Percentiles rank a stretch among this genome's conserved stretches.
Conservation (phyloP, 495 filamentous ascomycete species). For the Aspergillus heteromorphus region DNA sequence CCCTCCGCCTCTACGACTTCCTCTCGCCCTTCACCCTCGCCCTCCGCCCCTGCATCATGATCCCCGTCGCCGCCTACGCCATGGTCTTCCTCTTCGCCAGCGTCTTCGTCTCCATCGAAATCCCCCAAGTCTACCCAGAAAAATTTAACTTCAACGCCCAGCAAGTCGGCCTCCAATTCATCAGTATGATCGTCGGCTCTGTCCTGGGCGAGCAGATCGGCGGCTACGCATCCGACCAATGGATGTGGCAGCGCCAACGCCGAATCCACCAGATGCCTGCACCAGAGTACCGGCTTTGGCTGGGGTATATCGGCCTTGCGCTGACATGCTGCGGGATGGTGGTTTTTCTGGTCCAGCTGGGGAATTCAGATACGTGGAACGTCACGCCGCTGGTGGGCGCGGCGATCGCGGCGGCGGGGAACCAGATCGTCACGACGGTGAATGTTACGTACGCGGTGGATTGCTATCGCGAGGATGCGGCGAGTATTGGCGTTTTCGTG, state of each 20-base stretch:
- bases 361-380: conserved; percentile 36
- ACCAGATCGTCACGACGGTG: conserved; percentile 52
- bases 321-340: conserved; percentile 45
- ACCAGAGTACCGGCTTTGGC: conserved; percentile 47
- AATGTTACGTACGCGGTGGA: conserved; percentile 51
- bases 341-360: conserved; percentile 42
- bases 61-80: conserved; percentile 46
- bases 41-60: conserved; percentile 33
- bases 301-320: conserved; percentile 46
- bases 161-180: conserved; percentile 49
- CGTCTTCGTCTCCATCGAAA: conserved; percentile 46
- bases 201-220: conserved; percentile 52
- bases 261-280: conserved; percentile 24
- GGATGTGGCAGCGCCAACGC: conserved; percentile 34
- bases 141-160: conserved; percentile 49
- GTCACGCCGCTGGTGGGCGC: conserved; percentile 47
- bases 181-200: conserved; percentile 48
- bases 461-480: conserved; percentile 42
- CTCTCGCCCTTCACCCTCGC: conserved; percentile 40
- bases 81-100: conserved; percentile 48
- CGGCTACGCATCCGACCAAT: conserved; percentile 42
- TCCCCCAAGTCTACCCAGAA: conserved; percentile 44
- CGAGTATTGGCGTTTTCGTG: conserved; percentile 50
- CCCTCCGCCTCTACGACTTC: conserved; percentile 44
- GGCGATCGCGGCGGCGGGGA: conserved; percentile 45